Evolutionary conservation across 306 rosid genomes (phyloP).

Genomic region (Castanopsis chinensis): DNA sequence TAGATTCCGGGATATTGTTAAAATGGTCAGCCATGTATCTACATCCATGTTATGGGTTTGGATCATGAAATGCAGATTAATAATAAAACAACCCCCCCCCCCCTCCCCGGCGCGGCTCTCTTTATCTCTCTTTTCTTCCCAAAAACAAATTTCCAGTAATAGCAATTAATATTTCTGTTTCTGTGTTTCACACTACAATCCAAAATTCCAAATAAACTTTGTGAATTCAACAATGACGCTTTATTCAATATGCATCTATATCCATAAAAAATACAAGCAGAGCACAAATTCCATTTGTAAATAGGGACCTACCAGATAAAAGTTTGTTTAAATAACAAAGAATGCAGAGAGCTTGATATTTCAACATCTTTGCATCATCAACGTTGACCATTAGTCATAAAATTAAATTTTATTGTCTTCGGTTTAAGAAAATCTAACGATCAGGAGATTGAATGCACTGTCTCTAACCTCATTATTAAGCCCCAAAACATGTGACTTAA

Average conservation of each 20-base stretch:
- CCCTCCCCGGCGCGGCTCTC: not conserved
- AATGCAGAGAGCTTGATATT: not conserved
- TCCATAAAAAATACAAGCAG: not conserved
- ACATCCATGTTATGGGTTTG: no score
- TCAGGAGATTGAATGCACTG: constrained; percentile 19
- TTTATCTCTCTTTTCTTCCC: not conserved
- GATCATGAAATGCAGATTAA: no score
- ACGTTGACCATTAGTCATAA: not conserved
- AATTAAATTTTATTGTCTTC: constrained; percentile 3
- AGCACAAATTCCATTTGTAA: no score
- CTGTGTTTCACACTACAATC: not conserved
- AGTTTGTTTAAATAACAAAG: not conserved
- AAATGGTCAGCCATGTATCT: no score
- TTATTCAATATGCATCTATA: not conserved
- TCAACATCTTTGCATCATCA: not conserved
- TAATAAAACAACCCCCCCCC: not conserved
- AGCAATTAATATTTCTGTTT: not conserved
- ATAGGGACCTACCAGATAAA: not conserved
- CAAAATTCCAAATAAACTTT: not conserved
- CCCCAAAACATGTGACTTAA: constrained; percentile 86
- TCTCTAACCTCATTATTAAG: constrained; percentile 55
- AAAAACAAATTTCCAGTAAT: not conserved
- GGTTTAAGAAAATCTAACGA: not conserved
- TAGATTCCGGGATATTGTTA: no score
- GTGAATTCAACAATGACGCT: not conserved